Evolutionary conservation across 495 filamentous ascomycete species (phyloP).

Genomic region (Lasiosphaeria hispida): DNA sequence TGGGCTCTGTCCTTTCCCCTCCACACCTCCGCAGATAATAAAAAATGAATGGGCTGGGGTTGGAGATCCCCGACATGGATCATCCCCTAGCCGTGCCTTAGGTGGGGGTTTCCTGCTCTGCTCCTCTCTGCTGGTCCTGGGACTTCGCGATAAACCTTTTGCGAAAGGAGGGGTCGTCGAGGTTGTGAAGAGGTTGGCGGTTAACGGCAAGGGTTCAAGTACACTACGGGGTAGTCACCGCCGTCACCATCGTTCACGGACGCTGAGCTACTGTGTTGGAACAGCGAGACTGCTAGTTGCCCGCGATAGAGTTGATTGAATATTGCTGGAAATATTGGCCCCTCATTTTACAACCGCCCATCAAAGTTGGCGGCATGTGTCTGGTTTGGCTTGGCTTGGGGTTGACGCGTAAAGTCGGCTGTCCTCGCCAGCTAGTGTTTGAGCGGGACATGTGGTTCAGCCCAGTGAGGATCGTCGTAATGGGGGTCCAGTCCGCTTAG

Average conservation of each 20-base stretch:
- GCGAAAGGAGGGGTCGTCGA: background rate
- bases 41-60: no score
- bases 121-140: no score
- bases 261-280: no score
- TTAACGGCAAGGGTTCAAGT: background rate
- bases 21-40: no score
- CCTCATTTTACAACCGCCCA: no score
- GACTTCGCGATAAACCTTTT: conserved; percentile 2
- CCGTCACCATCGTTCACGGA: background rate
- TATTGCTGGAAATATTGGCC: no score
- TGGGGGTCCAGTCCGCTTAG: background rate
- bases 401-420: background rate
- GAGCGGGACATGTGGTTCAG: background rate
- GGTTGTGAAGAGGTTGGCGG: background rate
- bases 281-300: no score
- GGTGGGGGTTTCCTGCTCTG: conserved; percentile 2
- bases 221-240: background rate
- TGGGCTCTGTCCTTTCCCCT: no score
- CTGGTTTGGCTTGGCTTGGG: background rate
- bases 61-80: no score
- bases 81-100: background rate
- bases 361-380: background rate
- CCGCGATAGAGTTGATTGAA: no score
- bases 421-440: background rate
- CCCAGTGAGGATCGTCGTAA: conserved; percentile 4